A percentile compares a stretch with the other conserved stretches of the same genome.
phyloP scores from a whole-genome alignment of 2,329 filamentous ascomycete genomes.

The Exophiala aquamarina region DNA sequence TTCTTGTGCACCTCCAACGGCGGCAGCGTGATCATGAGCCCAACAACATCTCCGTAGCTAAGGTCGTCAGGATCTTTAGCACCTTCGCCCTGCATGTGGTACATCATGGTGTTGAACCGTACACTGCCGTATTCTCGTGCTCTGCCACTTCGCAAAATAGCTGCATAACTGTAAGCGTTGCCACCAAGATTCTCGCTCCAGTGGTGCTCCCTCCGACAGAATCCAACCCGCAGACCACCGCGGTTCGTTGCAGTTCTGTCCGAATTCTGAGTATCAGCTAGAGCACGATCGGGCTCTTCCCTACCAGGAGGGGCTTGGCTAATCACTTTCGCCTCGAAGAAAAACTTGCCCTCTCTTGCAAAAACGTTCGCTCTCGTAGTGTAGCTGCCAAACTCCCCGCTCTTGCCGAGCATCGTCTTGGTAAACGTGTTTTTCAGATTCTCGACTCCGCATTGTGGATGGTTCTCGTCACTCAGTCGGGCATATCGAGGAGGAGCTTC shows the following conservation, averaged over 20 bases:
- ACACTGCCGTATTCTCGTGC: constrained; percentile 57
- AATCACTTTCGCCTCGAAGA: constrained; percentile 90
- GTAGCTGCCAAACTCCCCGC: constrained; percentile 77
- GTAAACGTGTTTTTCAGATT: constrained; percentile 77
- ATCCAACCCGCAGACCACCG: constrained; percentile 50
- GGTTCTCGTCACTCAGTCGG: constrained; percentile 87
- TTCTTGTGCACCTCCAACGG: constrained; percentile 83
- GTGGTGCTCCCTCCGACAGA: constrained; percentile 42
- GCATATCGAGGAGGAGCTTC: constrained; percentile 81
- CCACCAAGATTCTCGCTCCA: constrained; percentile 28
- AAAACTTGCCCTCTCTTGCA: constrained; percentile 84
- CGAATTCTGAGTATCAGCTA: constrained; percentile 23
- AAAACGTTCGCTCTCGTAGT: constrained; percentile 86
- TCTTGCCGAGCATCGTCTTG: constrained; percentile 71
- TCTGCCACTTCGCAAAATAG: constrained; percentile 23
- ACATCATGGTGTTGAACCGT: constrained; percentile 92
- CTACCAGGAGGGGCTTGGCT: constrained; percentile 60
- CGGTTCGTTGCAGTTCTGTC: constrained; percentile 29
- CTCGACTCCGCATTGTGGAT: constrained; percentile 54
- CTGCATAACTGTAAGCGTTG: constrained; percentile 29
- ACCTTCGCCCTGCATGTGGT: constrained; percentile 88
- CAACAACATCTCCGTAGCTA: constrained; percentile 88
- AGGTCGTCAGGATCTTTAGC: constrained; percentile 81
- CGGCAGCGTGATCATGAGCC: constrained; percentile 87
- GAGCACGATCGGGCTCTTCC: constrained; percentile 28